These are phyloP conservation scores for Phytophthora fragariaefolia DNA, from an alignment of 352 stramenopile species.

Conservation along the genomic window DNA sequence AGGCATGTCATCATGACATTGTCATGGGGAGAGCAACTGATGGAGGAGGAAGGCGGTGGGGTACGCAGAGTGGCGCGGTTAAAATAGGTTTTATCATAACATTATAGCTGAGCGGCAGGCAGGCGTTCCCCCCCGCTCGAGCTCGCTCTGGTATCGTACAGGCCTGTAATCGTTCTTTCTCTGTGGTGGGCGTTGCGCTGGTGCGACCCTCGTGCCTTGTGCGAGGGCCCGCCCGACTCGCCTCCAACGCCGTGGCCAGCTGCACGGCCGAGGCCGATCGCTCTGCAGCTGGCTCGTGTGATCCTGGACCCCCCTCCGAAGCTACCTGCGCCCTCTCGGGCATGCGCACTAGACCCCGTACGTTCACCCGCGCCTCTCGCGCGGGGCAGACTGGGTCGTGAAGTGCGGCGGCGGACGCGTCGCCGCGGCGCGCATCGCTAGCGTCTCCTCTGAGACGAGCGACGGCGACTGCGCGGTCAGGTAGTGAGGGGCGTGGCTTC, in stretches of 20 bases:
- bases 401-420: conserved; percentile 29
- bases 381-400: conserved; percentile 23
- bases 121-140: background rate
- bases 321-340: conserved; percentile 26
- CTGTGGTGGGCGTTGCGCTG: background rate
- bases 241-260: conserved; percentile 5
- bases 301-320: conserved; percentile 16
- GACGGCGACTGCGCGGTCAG: conserved; percentile 32
- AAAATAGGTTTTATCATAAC: conserved; percentile 41
- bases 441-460: conserved; percentile 25
- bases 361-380: conserved; percentile 2
- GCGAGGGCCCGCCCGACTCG: background rate
- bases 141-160: conserved; percentile 23
- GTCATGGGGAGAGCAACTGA: too few species aligned
- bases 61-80: background rate
- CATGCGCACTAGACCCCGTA: background rate
- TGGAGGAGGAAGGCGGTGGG: too few species aligned
- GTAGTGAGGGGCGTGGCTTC: conserved; percentile 37
- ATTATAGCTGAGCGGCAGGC: conserved; percentile 21
- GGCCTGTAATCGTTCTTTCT: background rate
- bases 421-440: conserved; percentile 26
- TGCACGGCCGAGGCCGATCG: background rate
- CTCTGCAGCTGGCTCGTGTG: conserved; percentile 8
- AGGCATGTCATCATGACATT: too few species aligned
- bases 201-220: conserved; percentile 8